These are phyloP conservation scores for Herpetomonas samuelpessoai DNA, from an alignment of 208 protist species.

Conservation along the genomic window DNA sequence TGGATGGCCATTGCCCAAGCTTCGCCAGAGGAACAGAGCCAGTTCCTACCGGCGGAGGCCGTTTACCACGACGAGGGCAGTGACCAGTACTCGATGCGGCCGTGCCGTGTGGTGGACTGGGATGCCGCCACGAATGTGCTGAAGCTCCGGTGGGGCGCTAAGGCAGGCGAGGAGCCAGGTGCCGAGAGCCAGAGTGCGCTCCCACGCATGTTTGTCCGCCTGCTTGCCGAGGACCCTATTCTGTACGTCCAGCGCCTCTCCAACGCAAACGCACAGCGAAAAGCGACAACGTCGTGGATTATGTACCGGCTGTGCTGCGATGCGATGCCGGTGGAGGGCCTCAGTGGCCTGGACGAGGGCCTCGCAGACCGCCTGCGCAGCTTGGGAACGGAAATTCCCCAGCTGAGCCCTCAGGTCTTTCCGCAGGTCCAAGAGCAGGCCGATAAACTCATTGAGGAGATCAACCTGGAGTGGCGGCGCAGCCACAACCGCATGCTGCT, in stretches of 20 bases:
- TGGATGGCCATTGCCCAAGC: constrained; percentile 87
- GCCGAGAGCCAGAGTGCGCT: constrained; percentile 28
- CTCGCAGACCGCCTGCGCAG: constrained; percentile 59
- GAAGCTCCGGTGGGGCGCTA: constrained; percentile 67
- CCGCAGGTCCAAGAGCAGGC: constrained; percentile 69
- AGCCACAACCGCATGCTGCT: constrained; percentile 92
- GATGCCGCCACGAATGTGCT: constrained; percentile 67
- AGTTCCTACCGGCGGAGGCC: constrained; percentile 84
- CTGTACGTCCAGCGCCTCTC: constrained; percentile 85
- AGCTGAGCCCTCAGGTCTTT: constrained; percentile 71
- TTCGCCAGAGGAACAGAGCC: constrained; percentile 28
- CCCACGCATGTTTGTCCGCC: constrained; percentile 85
- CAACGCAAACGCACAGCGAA: constrained; percentile 76
- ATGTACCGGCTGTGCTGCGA: constrained; percentile 92
- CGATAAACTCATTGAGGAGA: constrained; percentile 76
- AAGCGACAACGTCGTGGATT: constrained; percentile 88
- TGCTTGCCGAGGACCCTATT: constrained; percentile 89
- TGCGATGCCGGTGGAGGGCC: constrained; percentile 85
- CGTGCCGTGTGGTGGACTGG: constrained; percentile 87
- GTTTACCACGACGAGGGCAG: constrained; percentile 38
- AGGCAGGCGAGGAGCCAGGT: not conserved
- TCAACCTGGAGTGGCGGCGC: constrained; percentile 87
- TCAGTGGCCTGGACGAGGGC: constrained; percentile 57
- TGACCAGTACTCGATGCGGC: constrained; percentile 48
- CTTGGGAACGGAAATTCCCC: constrained; percentile 83